A percentile compares a stretch with the other conserved stretches of the same genome.
Evolutionary conservation across 139 green algal species (phyloP).

Genomic region (Mesostigma viride): DNA sequence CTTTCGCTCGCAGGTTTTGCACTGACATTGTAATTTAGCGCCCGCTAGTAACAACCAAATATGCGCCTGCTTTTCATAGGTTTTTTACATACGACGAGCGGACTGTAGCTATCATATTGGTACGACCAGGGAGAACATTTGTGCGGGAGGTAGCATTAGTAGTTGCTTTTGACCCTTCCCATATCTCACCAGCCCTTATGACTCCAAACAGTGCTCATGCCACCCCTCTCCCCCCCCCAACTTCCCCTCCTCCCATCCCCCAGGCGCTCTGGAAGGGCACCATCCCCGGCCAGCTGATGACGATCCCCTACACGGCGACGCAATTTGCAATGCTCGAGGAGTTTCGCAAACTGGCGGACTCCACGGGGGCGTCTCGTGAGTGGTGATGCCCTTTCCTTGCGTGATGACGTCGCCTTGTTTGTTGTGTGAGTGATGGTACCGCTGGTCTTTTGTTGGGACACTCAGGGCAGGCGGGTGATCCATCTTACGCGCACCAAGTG

Average conservation of each 20-base stretch:
- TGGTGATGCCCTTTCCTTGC: too few relatives aligned
- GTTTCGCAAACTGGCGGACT: slow-evolving; percentile 22
- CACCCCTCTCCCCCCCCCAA: too few relatives aligned
- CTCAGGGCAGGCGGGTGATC: too few relatives aligned
- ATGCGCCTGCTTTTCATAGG: not conserved
- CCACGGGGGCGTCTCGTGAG: too few relatives aligned
- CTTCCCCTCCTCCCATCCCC: too few relatives aligned
- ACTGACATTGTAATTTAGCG: slow-evolving; percentile 8
- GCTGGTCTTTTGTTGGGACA: too few relatives aligned
- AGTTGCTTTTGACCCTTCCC: not conserved
- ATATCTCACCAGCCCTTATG: not conserved
- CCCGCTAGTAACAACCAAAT: too few relatives aligned
- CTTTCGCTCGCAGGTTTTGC: not conserved
- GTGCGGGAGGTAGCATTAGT: slow-evolving; percentile 7
- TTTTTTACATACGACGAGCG: not conserved
- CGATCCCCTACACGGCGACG: slow-evolving; percentile 89
- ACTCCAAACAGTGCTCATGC: not conserved
- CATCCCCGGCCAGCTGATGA: slow-evolving; percentile 79
- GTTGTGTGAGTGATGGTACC: too few relatives aligned
- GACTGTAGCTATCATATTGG: not conserved
- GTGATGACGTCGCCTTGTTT: too few relatives aligned
- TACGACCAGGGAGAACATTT: not conserved
- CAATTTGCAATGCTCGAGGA: slow-evolving; percentile 88
- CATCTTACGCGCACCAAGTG: too few relatives aligned
- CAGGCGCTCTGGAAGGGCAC: slow-evolving; percentile 90